Conservation (phyloP, 2,329 filamentous ascomycete genomes). For the Fusarium albidum region DNA sequence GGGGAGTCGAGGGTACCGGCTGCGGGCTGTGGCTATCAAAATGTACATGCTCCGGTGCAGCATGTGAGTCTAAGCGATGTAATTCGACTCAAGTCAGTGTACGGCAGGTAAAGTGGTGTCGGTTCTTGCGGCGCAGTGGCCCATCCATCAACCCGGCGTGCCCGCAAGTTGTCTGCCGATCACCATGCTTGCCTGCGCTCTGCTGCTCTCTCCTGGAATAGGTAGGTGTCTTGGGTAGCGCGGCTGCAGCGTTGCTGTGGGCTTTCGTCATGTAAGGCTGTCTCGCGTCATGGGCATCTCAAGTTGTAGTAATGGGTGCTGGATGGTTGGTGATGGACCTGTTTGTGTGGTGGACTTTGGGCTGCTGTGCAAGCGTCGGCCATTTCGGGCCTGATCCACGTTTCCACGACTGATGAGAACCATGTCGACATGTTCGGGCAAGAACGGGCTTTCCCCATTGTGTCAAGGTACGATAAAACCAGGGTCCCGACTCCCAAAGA, state of each 20-base stretch:
- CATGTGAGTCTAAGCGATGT: neutral
- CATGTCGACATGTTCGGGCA: conserved; percentile 16
- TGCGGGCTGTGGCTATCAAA: neutral
- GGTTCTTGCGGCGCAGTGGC: neutral
- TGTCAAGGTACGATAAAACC: conserved; percentile 13
- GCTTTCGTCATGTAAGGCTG: conserved; percentile 31
- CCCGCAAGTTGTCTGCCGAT: conserved; percentile 13
- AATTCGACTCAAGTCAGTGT: conserved; percentile 16
- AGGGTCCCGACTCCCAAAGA: conserved; percentile 19
- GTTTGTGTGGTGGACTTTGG: no score
- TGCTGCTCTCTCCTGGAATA: neutral
- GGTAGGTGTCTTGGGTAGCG: conserved; percentile 18
- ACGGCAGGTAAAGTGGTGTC: conserved; percentile 7
- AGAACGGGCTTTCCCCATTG: conserved; percentile 25
- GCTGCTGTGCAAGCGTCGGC: conserved; percentile 18
- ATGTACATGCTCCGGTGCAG: conserved; percentile 2
- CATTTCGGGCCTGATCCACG: conserved; percentile 27
- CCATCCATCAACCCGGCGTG: conserved; percentile 10
- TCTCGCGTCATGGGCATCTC: conserved; percentile 10
- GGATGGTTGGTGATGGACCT: neutral
- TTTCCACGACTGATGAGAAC: conserved; percentile 19
- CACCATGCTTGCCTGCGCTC: conserved; percentile 8
- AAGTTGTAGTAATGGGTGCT: conserved; percentile 10
- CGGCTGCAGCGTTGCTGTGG: neutral
- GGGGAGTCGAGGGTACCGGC: neutral